phyloP scores from a whole-genome alignment of 805 yeast species.

The Saccharomycopsis babjevae region DNA sequence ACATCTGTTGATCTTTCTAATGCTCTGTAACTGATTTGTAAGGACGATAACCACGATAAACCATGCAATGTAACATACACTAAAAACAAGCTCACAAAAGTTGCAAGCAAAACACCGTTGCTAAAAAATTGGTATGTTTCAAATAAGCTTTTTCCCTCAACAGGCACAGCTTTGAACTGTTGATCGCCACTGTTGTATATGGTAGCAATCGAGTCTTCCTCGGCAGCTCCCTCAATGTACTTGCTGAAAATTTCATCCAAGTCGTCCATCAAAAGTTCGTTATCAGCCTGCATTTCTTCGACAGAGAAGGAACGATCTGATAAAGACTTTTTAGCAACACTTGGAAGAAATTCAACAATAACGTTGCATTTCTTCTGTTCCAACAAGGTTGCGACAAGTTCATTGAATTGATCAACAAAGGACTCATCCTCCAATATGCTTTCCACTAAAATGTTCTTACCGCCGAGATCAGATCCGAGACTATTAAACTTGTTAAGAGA shows the following conservation, averaged over 20 bases:
- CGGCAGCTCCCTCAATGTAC: constrained; percentile 14
- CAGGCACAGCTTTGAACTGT: constrained; percentile 5
- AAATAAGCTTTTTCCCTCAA: constrained; percentile 36
- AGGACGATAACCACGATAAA: constrained; percentile 45
- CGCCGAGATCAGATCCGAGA: background rate
- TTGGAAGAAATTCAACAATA: constrained; percentile 9
- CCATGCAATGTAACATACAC: constrained; percentile 41
- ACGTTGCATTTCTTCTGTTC: constrained; percentile 1
- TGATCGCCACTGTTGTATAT: background rate
- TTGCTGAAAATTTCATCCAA: constrained; percentile 8
- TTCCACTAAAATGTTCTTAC: background rate
- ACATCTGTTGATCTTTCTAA: constrained; percentile 53
- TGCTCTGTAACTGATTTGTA: constrained; percentile 61
- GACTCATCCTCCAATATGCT: background rate
- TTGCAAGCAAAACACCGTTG: constrained; percentile 61
- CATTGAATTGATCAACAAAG: background rate
- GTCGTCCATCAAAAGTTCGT: constrained; percentile 6
- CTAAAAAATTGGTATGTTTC: constrained; percentile 62
- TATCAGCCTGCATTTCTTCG: constrained; percentile 9
- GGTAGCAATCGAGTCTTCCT: constrained; percentile 10
- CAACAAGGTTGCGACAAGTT: background rate
- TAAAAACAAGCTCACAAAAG: constrained; percentile 45
- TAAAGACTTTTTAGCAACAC: background rate
- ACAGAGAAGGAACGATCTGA: background rate
- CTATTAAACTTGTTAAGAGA: background rate